Conservation (phyloP, 192 early-diverging fungal genomes). For the Allomyces javanicus region DNA sequence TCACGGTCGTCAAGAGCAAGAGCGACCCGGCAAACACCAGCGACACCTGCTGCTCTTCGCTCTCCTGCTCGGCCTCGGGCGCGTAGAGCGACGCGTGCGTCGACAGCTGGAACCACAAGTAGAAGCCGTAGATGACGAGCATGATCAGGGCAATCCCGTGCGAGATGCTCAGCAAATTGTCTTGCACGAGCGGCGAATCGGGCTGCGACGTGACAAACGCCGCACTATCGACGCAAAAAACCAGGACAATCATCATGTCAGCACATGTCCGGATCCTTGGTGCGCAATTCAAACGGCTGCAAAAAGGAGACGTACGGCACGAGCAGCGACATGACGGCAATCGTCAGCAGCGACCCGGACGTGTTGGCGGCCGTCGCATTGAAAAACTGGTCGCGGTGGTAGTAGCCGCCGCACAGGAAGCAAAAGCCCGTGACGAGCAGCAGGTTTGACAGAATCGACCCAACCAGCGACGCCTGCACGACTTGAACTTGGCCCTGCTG, state of each 20-base stretch:
- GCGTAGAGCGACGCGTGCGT: slow-evolving; percentile 45
- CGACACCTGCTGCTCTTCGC: slow-evolving; percentile 32
- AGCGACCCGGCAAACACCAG: slow-evolving; percentile 31
- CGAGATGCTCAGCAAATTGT: slow-evolving; percentile 34
- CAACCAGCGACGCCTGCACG: slow-evolving; percentile 51
- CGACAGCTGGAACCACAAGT: slow-evolving; percentile 67
- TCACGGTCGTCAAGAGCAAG: slow-evolving; percentile 35
- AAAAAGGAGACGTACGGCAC: slow-evolving; percentile 17
- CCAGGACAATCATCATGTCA: too few relatives aligned
- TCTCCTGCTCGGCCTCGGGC: slow-evolving; percentile 14
- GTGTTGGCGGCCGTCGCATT: slow-evolving; percentile 53
- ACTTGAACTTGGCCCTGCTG: slow-evolving; percentile 21
- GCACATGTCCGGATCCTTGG: too few relatives aligned
- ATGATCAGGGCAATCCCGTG: slow-evolving; percentile 49
- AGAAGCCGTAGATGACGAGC: slow-evolving; percentile 43
- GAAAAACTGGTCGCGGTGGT: slow-evolving; percentile 41
- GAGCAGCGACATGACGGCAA: slow-evolving; percentile 43
- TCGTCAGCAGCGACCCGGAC: slow-evolving; percentile 36
- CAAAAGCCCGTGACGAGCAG: slow-evolving; percentile 71
- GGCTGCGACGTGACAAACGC: too few relatives aligned
- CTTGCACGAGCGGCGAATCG: not conserved
- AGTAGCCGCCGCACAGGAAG: slow-evolving; percentile 63
- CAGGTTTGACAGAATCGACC: slow-evolving; percentile 80
- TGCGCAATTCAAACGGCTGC: too few relatives aligned
- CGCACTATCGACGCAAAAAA: too few relatives aligned